A percentile compares a stretch with the other conserved stretches of the same genome.
Evolutionary conservation across 2,329 filamentous ascomycete genomes (phyloP).

Genomic region (Nothopassalora personata): DNA sequence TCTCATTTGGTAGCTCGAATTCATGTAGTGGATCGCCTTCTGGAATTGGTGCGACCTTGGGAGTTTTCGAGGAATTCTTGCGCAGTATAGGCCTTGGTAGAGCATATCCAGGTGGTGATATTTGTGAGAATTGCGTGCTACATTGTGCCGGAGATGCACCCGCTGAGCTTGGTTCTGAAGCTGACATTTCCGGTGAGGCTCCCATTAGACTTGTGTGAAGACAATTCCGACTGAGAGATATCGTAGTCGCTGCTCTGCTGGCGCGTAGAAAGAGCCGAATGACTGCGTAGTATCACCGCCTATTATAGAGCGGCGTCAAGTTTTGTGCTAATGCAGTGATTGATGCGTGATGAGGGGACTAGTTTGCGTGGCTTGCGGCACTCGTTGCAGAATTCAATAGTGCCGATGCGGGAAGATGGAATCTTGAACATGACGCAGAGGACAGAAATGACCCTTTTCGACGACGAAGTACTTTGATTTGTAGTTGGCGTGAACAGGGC

Average conservation of each 20-base stretch:
- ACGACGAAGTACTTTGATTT: neutral
- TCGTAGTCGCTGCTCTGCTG: conserved; percentile 36
- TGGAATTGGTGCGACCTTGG: conserved; percentile 21
- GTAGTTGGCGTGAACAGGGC: neutral
- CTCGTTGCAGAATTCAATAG: neutral
- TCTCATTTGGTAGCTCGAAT: conserved; percentile 8
- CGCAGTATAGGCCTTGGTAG: conserved; percentile 10
- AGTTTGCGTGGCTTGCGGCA: neutral
- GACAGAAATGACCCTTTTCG: neutral
- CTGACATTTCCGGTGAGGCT: conserved; percentile 20
- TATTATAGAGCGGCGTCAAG: neutral
- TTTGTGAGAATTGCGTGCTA: conserved; percentile 7
- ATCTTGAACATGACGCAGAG: neutral
- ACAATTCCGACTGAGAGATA: conserved; percentile 27
- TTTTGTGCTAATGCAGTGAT: conserved; percentile 2
- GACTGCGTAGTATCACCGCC: conserved; percentile 1
- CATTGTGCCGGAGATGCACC: conserved; percentile 20
- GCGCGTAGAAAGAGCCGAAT: conserved; percentile 19
- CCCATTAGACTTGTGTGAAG: conserved; percentile 28
- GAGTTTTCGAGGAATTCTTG: conserved; percentile 13
- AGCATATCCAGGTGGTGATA: conserved; percentile 31
- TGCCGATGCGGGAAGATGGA: neutral
- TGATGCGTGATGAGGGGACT: neutral
- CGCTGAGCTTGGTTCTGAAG: conserved; percentile 21
- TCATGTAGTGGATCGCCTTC: conserved; percentile 17